A percentile compares a stretch with the other conserved stretches of the same genome.
phyloP scores from a whole-genome alignment of 371 early-diverging fungal species.

The Lichtheimia hyalospora region DNA sequence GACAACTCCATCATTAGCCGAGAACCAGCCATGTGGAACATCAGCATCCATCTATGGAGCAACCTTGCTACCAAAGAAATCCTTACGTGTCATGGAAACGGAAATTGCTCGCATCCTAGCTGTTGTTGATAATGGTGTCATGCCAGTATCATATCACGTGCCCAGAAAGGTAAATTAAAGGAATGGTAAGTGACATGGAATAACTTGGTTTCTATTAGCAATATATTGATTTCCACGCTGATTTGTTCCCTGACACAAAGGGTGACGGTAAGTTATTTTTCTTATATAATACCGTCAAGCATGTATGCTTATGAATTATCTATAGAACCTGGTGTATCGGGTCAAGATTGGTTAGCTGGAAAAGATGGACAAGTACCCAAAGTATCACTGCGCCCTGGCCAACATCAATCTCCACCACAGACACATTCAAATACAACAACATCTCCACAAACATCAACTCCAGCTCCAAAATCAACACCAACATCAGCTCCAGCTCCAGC shows the following conservation, averaged over 20 bases:
- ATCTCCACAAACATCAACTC: too few species aligned
- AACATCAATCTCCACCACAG: not conserved
- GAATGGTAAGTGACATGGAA: not conserved
- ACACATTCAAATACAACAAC: not conserved
- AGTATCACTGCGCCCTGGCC: constrained; percentile 63
- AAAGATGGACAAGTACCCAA: constrained; percentile 49
- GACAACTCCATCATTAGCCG: constrained; percentile 41
- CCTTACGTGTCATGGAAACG: constrained; percentile 73
- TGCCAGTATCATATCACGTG: constrained; percentile 67
- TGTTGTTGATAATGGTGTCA: constrained; percentile 52
- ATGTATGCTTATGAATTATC: not conserved
- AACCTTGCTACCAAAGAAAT: constrained; percentile 68
- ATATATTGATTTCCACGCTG: constrained; percentile 76
- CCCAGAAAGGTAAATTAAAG: constrained; percentile 58
- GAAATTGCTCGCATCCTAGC: constrained; percentile 71
- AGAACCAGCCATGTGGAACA: constrained; percentile 50
- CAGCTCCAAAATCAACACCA: not conserved
- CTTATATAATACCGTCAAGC: not conserved
- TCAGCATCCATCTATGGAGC: constrained; percentile 54
- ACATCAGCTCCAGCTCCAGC: not conserved
- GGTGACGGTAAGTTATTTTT: constrained; percentile 31
- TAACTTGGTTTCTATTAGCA: constrained; percentile 29
- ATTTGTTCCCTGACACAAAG: constrained; percentile 78
- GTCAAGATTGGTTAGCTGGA: constrained; percentile 61
- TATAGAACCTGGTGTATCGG: constrained; percentile 47